Evolutionary conservation across 1,284 basidiomycete genomes (phyloP).

Genomic region (Xerocomus cyaneibrunnescens): DNA sequence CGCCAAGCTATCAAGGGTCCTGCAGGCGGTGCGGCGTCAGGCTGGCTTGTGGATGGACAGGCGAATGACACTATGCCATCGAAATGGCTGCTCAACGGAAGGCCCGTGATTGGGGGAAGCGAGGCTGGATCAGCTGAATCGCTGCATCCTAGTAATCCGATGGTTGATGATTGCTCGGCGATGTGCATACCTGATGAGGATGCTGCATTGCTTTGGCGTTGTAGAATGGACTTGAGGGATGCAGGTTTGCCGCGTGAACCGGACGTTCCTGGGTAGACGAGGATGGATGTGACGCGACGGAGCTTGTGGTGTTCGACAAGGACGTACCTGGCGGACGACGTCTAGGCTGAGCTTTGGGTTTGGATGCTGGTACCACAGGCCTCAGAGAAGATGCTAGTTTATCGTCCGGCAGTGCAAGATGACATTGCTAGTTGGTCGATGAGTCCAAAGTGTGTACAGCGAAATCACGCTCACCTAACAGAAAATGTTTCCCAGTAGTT

Average conservation of each 20-base stretch:
- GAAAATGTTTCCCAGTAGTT: conserved; percentile 18
- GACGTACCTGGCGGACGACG: conserved; percentile 2
- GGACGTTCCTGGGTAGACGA: neutral
- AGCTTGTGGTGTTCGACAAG: neutral
- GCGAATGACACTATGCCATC: neutral
- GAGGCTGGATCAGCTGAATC: neutral
- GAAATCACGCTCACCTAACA: conserved; percentile 8
- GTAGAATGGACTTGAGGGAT: conserved; percentile 6
- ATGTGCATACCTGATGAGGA: conserved; percentile 11
- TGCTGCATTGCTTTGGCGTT: neutral
- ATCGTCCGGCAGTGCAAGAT: no score
- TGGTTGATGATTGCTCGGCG: neutral
- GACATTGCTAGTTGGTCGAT: neutral
- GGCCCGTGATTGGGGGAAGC: no score
- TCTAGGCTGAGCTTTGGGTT: neutral
- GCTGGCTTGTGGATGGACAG: neutral
- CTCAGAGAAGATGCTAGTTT: neutral
- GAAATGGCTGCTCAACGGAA: neutral
- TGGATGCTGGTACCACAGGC: neutral
- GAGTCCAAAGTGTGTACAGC: neutral
- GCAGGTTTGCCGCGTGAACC: neutral
- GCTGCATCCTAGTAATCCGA: neutral
- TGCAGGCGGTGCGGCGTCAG: no score
- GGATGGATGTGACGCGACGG: neutral
- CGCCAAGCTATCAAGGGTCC: neutral